Evolutionary conservation across 257 asterid genomes (phyloP).

Genomic region (Solanum rostratum): DNA sequence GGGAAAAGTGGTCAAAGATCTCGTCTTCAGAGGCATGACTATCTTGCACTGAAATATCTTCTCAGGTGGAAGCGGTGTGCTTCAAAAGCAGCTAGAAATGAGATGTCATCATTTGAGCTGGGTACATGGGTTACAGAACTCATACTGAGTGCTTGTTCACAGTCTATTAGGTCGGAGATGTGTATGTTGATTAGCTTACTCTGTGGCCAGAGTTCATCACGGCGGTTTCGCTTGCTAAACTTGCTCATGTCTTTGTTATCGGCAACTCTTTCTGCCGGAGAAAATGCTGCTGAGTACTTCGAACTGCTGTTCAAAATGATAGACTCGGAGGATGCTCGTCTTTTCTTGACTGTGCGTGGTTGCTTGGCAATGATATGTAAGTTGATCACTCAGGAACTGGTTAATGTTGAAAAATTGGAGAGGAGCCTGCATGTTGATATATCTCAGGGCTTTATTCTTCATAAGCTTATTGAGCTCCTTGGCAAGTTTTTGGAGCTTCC

Average conservation of each 20-base stretch:
- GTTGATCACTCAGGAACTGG: constrained; percentile 72
- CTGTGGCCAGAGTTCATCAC: constrained; percentile 84
- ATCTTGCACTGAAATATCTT: constrained; percentile 79
- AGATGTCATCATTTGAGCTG: constrained; percentile 71
- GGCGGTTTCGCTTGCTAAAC: constrained; percentile 76
- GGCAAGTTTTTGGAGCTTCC: constrained; percentile 95
- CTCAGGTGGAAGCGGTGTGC: constrained; percentile 93
- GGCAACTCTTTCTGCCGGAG: constrained; percentile 88
- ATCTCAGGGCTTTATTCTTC: constrained; percentile 97
- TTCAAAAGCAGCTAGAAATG: constrained; percentile 54
- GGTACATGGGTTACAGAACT: constrained; percentile 99
- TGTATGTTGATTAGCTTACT: constrained; percentile 88
- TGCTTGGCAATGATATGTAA: constrained; percentile 68
- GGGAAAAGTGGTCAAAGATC: constrained; percentile 70
- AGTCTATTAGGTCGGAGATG: constrained; percentile 96
- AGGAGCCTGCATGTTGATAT: constrained; percentile 97
- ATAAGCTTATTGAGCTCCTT: constrained; percentile 94
- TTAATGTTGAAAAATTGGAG: constrained; percentile 77
- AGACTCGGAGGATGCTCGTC: constrained; percentile 89
- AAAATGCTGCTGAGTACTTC: constrained; percentile 93
- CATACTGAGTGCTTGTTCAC: constrained; percentile 95
- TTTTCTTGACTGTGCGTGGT: constrained; percentile 89
- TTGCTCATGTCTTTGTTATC: constrained; percentile 88
- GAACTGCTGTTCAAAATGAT: constrained; percentile 91
- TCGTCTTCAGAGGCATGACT: constrained; percentile 71